These are phyloP conservation scores for Trichoderma parareesei DNA, from an alignment of 495 filamentous ascomycete genomes.

Conservation along the genomic window DNA sequence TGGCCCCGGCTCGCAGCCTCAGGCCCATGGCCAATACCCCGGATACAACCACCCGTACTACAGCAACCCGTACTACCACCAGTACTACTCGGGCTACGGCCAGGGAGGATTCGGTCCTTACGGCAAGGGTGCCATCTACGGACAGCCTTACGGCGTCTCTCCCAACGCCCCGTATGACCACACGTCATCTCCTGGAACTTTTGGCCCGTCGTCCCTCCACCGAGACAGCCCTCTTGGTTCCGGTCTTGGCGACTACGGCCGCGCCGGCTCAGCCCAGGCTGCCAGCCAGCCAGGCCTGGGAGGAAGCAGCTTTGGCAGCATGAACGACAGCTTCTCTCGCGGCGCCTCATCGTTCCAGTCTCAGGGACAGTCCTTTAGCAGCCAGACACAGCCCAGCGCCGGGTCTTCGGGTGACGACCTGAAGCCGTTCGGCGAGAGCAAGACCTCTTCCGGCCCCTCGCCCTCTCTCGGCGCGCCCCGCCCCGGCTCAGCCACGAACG, in stretches of 20 bases:
- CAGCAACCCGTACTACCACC: conserved; percentile 70
- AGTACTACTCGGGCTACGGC: conserved; percentile 67
- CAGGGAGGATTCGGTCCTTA: conserved; percentile 60
- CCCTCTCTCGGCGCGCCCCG: conserved; percentile 76
- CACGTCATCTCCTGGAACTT: conserved; percentile 67
- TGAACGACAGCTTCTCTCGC: conserved; percentile 74
- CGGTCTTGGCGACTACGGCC: conserved; percentile 63
- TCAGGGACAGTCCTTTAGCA: conserved; percentile 62
- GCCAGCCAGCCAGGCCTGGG: conserved; percentile 58
- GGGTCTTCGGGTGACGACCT: conserved; percentile 49
- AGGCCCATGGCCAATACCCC: conserved; percentile 49
- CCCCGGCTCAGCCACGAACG: conserved; percentile 79
- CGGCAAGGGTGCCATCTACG: conserved; percentile 74
- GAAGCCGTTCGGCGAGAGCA: conserved; percentile 66
- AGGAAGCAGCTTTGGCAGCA: conserved; percentile 55
- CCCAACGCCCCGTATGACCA: conserved; percentile 70
- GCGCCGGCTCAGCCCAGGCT: conserved; percentile 64
- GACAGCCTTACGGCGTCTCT: conserved; percentile 68
- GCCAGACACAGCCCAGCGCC: conserved; percentile 48
- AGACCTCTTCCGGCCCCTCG: conserved; percentile 66
- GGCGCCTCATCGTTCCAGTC: conserved; percentile 48
- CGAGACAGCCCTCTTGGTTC: conserved; percentile 52
- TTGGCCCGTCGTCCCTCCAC: conserved; percentile 61
- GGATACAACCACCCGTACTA: conserved; percentile 63
- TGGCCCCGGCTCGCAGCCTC: conserved; percentile 33